Evolutionary conservation across 345 rosid genomes (phyloP), one percentile per base, ranked within the genome.

Genomic region (Rhodamnia rubescens): DNA sequence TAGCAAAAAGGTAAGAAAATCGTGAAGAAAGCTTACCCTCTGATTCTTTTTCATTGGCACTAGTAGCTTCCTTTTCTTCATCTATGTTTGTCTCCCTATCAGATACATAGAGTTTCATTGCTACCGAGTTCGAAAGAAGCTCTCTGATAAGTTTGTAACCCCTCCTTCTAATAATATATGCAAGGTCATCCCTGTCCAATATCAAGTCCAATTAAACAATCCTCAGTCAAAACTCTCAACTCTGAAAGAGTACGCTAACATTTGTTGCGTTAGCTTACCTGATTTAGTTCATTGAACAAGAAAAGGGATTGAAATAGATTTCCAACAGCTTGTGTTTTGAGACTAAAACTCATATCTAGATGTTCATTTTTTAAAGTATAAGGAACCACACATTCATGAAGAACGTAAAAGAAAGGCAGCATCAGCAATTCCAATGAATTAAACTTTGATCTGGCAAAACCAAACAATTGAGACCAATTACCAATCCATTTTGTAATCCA

Each of bases 131-230:
- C 7, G 90, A 88, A 89, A 96, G 93, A 89, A 96, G 95, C 87
- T 93, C 93, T 59, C 74, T 85, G 26, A 96, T 85, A 82, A 91
- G 84, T 90, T 93, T 97, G 85, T 95, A 94, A 57, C 99, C 99
- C 87, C 99, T 95, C 86, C 99, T 87, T 89, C 98, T 90, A 55
- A 96, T 95, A 89, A 97, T 82, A 88, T 96, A 87, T 47, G 98
- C 98, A 90, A 97, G 96, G 88, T 97, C 98, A 90, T 75, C 93
- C 93, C 99, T 97, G 88, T 49, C 74, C 44, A 82, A 87, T 7
- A 87, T 87, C 88, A 27, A 49, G 42, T 55, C 52, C 87, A 86
- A 51, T 69, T 26, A 57, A 85, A 27, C 27, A 74, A 53, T 64
- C 14, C 13, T 8, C 1, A 69, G 26, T 61, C 54, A 32, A 69